Evolutionary conservation across 2,329 filamentous ascomycete genomes (phyloP).

Genomic region (Neopestalotiopsis sp.): DNA sequence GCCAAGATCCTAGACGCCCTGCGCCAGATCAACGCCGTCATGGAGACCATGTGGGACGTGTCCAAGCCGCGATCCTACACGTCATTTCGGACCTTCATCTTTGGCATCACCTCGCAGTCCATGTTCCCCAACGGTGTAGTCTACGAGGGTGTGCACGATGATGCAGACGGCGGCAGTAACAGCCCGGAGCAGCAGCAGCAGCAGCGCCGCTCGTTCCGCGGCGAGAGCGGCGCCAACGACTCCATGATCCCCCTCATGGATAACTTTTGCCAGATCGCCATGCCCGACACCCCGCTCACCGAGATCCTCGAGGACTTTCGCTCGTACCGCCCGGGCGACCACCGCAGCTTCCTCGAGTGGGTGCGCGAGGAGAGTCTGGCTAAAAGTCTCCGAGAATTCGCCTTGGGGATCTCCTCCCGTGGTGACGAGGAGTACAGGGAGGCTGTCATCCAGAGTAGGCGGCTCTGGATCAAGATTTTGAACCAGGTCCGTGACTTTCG

Average conservation of each 20-base stretch:
- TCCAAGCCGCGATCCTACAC: constrained; percentile 85
- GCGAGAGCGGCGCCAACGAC: constrained; percentile 93
- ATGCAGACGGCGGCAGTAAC: constrained; percentile 37
- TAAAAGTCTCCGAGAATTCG: constrained; percentile 63
- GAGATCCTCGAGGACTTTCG: constrained; percentile 89
- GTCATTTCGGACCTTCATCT: constrained; percentile 94
- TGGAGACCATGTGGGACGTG: constrained; percentile 93
- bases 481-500: constrained; percentile 82
- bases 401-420: constrained; percentile 44
- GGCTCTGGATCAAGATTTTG: constrained; percentile 68
- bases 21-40: constrained; percentile 74
- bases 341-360: constrained; percentile 81
- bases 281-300: constrained; percentile 89
- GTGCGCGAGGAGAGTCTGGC: constrained; percentile 59
- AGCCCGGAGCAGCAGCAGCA: no score
- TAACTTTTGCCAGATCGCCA: constrained; percentile 82
- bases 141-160: constrained; percentile 81
- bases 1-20: constrained; percentile 66
- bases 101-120: constrained; percentile 88
- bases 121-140: constrained; percentile 95
- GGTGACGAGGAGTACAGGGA: constrained; percentile 27
- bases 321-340: constrained; percentile 85
- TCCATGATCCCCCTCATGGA: constrained; percentile 92
- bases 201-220: constrained; percentile 77
- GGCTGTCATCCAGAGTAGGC: constrained; percentile 53